phyloP scores from a whole-genome alignment of 2,329 filamentous ascomycete species.

The Trichoderma pleuroti region DNA sequence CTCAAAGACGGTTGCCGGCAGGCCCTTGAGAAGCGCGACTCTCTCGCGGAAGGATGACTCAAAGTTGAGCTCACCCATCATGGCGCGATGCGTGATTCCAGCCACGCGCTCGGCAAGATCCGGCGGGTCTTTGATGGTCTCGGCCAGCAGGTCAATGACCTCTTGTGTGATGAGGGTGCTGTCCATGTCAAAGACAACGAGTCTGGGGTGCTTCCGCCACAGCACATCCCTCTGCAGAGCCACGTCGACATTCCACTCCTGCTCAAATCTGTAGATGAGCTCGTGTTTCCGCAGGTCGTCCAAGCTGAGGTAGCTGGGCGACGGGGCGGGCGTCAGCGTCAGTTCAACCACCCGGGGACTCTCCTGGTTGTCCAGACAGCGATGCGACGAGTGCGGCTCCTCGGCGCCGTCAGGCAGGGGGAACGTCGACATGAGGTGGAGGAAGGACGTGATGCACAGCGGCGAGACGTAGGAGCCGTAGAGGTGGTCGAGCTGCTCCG shows the following conservation, averaged over 20 bases:
- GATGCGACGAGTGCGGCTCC: conserved; percentile 58
- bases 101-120: conserved; percentile 80
- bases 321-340: conserved; percentile 58
- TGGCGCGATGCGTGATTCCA: conserved; percentile 85
- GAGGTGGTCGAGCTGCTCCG: conserved; percentile 59
- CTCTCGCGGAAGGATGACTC: conserved; percentile 76
- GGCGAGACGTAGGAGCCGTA: conserved; percentile 65
- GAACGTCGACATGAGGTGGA: conserved; percentile 63
- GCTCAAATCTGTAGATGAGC: conserved; percentile 77
- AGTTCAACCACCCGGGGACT: conserved; percentile 65
- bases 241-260: conserved; percentile 85
- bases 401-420: conserved; percentile 51
- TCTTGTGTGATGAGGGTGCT: conserved; percentile 96
- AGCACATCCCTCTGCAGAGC: conserved; percentile 70
- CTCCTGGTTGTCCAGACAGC: conserved; percentile 59
- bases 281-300: conserved; percentile 74
- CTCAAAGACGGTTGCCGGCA: conserved; percentile 75
- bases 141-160: conserved; percentile 92
- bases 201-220: conserved; percentile 73
- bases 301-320: conserved; percentile 61
- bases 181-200: conserved; percentile 98
- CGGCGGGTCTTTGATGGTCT: conserved; percentile 63
- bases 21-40: conserved; percentile 75
- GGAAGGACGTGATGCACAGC: conserved; percentile 62
- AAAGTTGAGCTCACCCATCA: conserved; percentile 95